Evolutionary conservation across 306 rosid species (phyloP).

Genomic region (Oemleria cerasiformis): DNA sequence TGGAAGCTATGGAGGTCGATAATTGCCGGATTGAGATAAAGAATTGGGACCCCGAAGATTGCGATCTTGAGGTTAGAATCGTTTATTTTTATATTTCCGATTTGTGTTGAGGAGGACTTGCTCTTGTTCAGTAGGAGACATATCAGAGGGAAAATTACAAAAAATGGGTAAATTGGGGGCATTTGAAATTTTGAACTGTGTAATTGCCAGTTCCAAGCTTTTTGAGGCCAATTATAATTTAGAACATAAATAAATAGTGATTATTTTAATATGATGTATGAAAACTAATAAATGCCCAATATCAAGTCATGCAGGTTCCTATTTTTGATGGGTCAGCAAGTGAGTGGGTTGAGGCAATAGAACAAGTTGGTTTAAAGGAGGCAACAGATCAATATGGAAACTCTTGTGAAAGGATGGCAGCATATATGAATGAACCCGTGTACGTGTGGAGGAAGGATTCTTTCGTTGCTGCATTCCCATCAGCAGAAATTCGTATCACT

Average conservation of each 20-base stretch:
- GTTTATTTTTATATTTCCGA: slow-evolving; percentile 5
- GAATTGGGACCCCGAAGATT: slow-evolving; percentile 38
- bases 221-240: not conserved
- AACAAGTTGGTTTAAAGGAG: slow-evolving; percentile 59
- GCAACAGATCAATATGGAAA: slow-evolving; percentile 54
- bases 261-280: slow-evolving; percentile 8
- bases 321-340: slow-evolving; percentile 88
- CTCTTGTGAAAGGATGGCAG: slow-evolving; percentile 56
- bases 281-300: slow-evolving; percentile 22
- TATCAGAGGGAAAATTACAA: not conserved
- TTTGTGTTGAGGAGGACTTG: not conserved
- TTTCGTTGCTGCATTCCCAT: slow-evolving; percentile 77
- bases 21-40: slow-evolving; percentile 73
- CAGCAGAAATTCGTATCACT: slow-evolving; percentile 46
- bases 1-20: slow-evolving; percentile 86
- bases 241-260: not conserved
- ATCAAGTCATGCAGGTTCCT: slow-evolving; percentile 58
- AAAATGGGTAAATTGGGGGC: not conserved
- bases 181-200: not conserved
- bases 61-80: slow-evolving; percentile 56
- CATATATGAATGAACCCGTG: slow-evolving; percentile 64
- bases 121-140: not conserved
- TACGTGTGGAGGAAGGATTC: slow-evolving; percentile 66
- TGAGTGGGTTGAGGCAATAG: slow-evolving; percentile 75
- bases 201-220: not conserved